Conservation (phyloP, 2,329 filamentous ascomycete genomes). For the Cadophora malorum region DNA sequence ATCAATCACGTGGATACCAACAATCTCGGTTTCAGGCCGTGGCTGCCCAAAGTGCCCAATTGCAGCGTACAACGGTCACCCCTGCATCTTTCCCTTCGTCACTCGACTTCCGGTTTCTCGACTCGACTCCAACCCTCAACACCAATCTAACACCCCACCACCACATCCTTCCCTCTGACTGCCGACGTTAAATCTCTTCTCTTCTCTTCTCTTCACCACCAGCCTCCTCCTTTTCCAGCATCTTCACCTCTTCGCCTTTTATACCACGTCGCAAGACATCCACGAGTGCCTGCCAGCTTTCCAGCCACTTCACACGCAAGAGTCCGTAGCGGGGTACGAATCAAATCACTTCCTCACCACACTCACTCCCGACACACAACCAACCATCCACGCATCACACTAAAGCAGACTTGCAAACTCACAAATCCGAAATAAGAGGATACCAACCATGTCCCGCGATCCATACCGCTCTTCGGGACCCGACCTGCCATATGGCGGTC, state of each 20-base stretch:
- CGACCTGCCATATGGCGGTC: constrained; percentile 47
- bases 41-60: constrained; percentile 25
- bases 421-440: not conserved
- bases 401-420: constrained; percentile 3
- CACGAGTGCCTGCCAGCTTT: constrained; percentile 1
- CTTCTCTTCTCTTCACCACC: constrained; percentile 22
- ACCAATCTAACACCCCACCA: constrained; percentile 23
- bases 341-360: constrained; percentile 12
- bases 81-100: constrained; percentile 23
- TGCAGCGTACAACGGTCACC: constrained; percentile 13
- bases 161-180: not conserved
- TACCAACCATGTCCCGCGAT: constrained; percentile 41
- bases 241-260: constrained; percentile 10
- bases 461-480: constrained; percentile 44
- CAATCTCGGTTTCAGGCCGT: constrained; percentile 14
- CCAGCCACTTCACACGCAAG: constrained; percentile 5
- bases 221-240: constrained; percentile 29
- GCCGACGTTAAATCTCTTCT: constrained; percentile 33
- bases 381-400: not conserved
- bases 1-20: constrained; percentile 21
- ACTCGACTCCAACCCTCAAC: constrained; percentile 20
- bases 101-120: constrained; percentile 30
- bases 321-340: constrained; percentile 20
- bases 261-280: constrained; percentile 11
- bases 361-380: not conserved